phyloP scores from a whole-genome alignment of 805 yeast genomes.

The Candida ulmi region DNA sequence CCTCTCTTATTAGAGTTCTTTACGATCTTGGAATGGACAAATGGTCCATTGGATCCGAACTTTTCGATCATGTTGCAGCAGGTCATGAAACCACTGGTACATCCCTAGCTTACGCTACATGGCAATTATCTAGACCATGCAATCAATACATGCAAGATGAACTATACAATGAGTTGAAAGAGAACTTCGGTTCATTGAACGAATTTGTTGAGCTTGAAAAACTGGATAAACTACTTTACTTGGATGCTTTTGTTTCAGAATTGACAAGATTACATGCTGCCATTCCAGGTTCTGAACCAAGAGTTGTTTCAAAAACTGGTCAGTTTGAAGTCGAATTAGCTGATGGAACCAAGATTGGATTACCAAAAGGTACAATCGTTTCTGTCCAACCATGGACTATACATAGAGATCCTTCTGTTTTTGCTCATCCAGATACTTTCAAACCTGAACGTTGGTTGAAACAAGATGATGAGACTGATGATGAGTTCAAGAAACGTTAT shows the following conservation, averaged over 20 bases:
- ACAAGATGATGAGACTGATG: conserved; percentile 28
- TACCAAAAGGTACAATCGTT: conserved; percentile 52
- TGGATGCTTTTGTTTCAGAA: conserved; percentile 61
- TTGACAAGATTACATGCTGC: conserved; percentile 59
- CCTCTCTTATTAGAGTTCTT: conserved; percentile 18
- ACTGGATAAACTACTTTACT: conserved; percentile 49
- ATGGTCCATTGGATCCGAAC: conserved; percentile 38
- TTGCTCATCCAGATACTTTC: conserved; percentile 41
- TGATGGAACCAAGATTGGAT: conserved; percentile 15
- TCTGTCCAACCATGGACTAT: conserved; percentile 64
- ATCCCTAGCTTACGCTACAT: conserved; percentile 53
- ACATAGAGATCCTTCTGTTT: conserved; percentile 46
- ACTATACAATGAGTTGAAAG: conserved; percentile 41
- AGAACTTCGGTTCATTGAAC: conserved; percentile 28
- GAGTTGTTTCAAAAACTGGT: conserved; percentile 36
- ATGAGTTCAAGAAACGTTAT: conserved; percentile 30
- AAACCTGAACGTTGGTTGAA: conserved; percentile 62
- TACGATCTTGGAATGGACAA: conserved; percentile 20
- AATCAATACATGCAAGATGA: conserved; percentile 39
- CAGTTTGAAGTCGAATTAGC: conserved; percentile 13
- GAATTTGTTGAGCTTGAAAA: conserved; percentile 24
- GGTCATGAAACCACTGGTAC: conserved; percentile 75
- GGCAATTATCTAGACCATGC: conserved; percentile 50
- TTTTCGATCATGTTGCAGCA: conserved; percentile 65
- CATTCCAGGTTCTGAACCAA: conserved; percentile 70